phyloP scores from a whole-genome alignment of 225 moss, liverwort and hornwort species.

The Physcomitrium patens region DNA sequence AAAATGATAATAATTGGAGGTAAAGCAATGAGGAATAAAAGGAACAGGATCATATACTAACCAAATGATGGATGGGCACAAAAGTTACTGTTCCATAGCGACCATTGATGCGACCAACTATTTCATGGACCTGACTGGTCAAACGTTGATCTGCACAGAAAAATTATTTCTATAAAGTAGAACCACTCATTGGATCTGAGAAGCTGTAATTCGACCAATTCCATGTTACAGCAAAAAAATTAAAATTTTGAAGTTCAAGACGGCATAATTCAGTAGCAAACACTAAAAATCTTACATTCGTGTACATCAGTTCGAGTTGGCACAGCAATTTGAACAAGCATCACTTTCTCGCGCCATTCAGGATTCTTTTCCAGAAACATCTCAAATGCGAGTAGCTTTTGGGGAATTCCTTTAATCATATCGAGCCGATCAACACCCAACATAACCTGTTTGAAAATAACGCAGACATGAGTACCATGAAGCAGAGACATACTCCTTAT shows the following conservation, averaged over 20 bases:
- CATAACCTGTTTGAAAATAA: constrained; percentile 68
- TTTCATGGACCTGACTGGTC: constrained; percentile 96
- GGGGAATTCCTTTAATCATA: constrained; percentile 98
- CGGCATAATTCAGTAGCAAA: not conserved
- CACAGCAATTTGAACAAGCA: constrained; percentile 96
- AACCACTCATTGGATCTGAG: not conserved
- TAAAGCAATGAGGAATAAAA: constrained; percentile 6
- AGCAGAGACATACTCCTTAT: constrained; percentile 14
- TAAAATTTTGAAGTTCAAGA: too few relatives aligned
- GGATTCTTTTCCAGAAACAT: constrained; percentile 94
- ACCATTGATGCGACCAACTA: constrained; percentile 96
- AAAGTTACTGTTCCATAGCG: constrained; percentile 86
- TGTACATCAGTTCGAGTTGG: constrained; percentile 93
- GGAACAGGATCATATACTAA: constrained; percentile 36
- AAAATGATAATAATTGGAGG: not conserved
- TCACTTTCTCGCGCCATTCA: constrained; percentile 94
- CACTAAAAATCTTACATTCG: constrained; percentile 53
- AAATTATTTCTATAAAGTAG: constrained; percentile 24
- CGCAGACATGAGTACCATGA: constrained; percentile 20
- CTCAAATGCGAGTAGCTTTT: constrained; percentile 93
- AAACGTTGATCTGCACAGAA: constrained; percentile 77
- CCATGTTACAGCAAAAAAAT: too few relatives aligned
- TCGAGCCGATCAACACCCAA: constrained; percentile 94
- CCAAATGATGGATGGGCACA: constrained; percentile 90
- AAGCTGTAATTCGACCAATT: not conserved